These are phyloP conservation scores for Polyplosphaeria fusca DNA, from an alignment of 495 filamentous ascomycete species.

Conservation along the genomic window DNA sequence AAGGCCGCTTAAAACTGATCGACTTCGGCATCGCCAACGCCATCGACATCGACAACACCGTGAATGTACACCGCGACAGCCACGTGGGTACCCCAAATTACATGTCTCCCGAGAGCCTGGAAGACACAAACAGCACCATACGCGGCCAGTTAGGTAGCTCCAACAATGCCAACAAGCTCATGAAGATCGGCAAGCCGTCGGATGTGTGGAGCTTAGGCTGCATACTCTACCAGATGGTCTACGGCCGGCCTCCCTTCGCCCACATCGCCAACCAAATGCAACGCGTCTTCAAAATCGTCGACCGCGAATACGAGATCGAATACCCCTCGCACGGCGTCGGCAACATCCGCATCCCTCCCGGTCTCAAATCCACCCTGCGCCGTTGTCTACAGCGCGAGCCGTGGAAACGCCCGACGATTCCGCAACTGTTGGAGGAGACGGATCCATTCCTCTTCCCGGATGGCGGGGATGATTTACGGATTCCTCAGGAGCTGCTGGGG, in stretches of 20 bases:
- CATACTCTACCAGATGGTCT: constrained; percentile 96
- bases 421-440: constrained; percentile 63
- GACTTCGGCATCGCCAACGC: constrained; percentile 94
- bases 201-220: constrained; percentile 97
- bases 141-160: constrained; percentile 51
- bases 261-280: constrained; percentile 81
- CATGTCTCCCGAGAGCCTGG: constrained; percentile 92
- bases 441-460: constrained; percentile 86
- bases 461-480: constrained; percentile 59
- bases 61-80: constrained; percentile 94
- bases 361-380: constrained; percentile 69
- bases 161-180: constrained; percentile 53
- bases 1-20: constrained; percentile 47
- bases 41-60: constrained; percentile 84
- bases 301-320: constrained; percentile 77
- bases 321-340: constrained; percentile 76
- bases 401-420: constrained; percentile 70
- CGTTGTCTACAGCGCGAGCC: constrained; percentile 79
- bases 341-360: constrained; percentile 64
- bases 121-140: constrained; percentile 74
- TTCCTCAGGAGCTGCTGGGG: constrained; percentile 72
- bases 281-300: constrained; percentile 79
- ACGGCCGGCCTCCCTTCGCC: constrained; percentile 86
- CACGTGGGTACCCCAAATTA: constrained; percentile 97
- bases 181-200: constrained; percentile 93